Conservation (phyloP, 345 rosid species). For the Arabidopsis suecica region DNA sequence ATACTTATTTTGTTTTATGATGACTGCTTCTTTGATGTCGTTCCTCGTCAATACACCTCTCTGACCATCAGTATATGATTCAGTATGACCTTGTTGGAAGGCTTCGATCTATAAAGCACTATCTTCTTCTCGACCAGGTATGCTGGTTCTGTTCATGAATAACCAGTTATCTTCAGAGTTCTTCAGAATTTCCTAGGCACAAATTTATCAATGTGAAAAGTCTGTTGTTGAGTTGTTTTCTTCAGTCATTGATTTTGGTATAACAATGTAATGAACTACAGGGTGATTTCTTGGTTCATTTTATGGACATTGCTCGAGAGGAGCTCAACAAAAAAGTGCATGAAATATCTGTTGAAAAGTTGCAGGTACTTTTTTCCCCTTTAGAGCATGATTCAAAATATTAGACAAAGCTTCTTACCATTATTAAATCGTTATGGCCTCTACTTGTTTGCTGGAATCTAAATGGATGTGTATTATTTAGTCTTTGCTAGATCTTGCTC, state of each 20-base stretch:
- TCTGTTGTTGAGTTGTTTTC: constrained; percentile 8
- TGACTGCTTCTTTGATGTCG: constrained; percentile 25
- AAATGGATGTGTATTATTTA: constrained; percentile 38
- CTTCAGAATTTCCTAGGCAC: constrained; percentile 20
- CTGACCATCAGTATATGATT: constrained; percentile 42
- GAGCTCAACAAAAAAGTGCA: constrained; percentile 81
- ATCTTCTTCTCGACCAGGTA: constrained; percentile 99
- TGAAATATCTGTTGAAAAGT: constrained; percentile 87
- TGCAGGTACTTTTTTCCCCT: constrained; percentile 63
- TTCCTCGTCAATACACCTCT: constrained; percentile 2
- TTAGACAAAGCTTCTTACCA: constrained; percentile 18
- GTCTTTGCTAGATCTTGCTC: constrained; percentile 97
- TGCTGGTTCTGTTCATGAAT: constrained; percentile 17
- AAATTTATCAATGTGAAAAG: constrained; percentile 22
- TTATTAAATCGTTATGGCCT: constrained; percentile 19
- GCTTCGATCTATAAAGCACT: constrained; percentile 89
- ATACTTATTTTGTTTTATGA: constrained; percentile 15
- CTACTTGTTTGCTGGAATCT: constrained; percentile 17
- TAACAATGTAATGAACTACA: constrained; percentile 43
- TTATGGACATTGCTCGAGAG: constrained; percentile 97
- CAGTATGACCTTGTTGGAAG: constrained; percentile 94
- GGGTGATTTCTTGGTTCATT: constrained; percentile 99
- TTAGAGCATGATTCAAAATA: constrained; percentile 4
- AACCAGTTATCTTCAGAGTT: constrained; percentile 17
- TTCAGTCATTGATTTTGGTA: constrained; percentile 12